Evolutionary conservation across 2,329 filamentous ascomycete species (phyloP).

Genomic region (Graphiopsis chlorocephala): DNA sequence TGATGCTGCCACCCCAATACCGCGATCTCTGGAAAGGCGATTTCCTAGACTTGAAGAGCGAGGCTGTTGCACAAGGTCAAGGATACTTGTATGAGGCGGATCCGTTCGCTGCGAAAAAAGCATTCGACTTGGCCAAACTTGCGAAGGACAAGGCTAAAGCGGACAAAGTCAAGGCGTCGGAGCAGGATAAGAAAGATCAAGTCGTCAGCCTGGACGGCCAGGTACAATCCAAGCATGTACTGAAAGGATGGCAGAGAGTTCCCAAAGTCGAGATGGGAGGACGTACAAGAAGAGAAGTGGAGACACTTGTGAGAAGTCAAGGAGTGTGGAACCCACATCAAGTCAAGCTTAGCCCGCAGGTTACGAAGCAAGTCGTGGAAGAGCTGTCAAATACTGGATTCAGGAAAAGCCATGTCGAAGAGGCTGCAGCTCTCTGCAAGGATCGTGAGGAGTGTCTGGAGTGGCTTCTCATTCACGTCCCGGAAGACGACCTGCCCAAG

Average conservation of each 20-base stretch:
- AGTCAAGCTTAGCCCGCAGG: slow-evolving; percentile 59
- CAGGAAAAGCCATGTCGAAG: slow-evolving; percentile 81
- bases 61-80: slow-evolving; percentile 72
- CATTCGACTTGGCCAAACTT: slow-evolving; percentile 74
- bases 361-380: slow-evolving; percentile 62
- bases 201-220: slow-evolving; percentile 36
- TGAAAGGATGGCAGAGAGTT: slow-evolving; percentile 74
- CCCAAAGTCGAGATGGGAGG: slow-evolving; percentile 93
- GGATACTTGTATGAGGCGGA: slow-evolving; percentile 95
- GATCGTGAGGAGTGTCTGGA: slow-evolving; percentile 90
- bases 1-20: slow-evolving; percentile 88
- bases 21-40: slow-evolving; percentile 85
- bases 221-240: slow-evolving; percentile 36
- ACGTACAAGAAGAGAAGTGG: slow-evolving; percentile 73
- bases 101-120: slow-evolving; percentile 77
- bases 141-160: slow-evolving; percentile 75
- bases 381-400: slow-evolving; percentile 81
- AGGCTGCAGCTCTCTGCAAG: slow-evolving; percentile 83
- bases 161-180: slow-evolving; percentile 59
- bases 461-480: slow-evolving; percentile 95
- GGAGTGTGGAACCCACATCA: slow-evolving; percentile 84
- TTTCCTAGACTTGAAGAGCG: slow-evolving; percentile 76
- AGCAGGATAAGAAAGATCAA: slow-evolving; percentile 60
- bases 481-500: slow-evolving; percentile 89
- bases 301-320: slow-evolving; percentile 72